phyloP scores from a whole-genome alignment of 202 grass and related monocot genomes.

The Panicum virgatum region DNA sequence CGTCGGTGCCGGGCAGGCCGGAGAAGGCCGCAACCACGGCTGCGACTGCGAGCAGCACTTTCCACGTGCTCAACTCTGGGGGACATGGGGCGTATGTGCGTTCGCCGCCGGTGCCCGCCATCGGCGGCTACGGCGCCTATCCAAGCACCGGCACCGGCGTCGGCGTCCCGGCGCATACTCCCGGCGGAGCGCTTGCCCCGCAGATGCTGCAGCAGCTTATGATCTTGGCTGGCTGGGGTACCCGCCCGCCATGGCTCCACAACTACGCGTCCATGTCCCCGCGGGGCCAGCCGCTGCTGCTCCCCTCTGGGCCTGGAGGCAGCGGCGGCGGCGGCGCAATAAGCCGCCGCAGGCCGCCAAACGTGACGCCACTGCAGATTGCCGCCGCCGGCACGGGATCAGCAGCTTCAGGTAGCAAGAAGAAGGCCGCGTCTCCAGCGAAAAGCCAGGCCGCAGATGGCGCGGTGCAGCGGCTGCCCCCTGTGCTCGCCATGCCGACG shows the following conservation, averaged over 20 bases:
- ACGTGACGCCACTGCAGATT: slow-evolving; percentile 29
- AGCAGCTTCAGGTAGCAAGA: neutral
- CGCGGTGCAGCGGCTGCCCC: slow-evolving; percentile 7
- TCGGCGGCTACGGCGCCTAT: neutral
- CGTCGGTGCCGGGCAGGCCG: neutral
- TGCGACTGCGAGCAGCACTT: neutral
- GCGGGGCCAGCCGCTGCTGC: slow-evolving; percentile 14
- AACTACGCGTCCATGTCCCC: neutral
- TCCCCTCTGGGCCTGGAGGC: neutral
- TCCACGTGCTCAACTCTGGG: slow-evolving; percentile 47
- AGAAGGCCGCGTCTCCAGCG: neutral
- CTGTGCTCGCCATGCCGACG: slow-evolving; percentile 51
- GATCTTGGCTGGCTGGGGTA: slow-evolving; percentile 39
- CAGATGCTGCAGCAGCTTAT: slow-evolving; percentile 53
- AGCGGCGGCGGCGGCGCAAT: too few species aligned
- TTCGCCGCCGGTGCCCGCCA: neutral
- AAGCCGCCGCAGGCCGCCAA: neutral
- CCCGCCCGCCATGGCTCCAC: slow-evolving; percentile 25
- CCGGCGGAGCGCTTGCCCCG: neutral
- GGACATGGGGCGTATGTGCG: neutral
- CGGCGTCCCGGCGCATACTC: neutral
- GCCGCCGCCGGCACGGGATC: neutral
- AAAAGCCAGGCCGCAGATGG: neutral
- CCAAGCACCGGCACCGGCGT: neutral
- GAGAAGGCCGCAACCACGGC: neutral